Percentiles rank a stretch among this genome's conserved stretches.
These are phyloP conservation scores for Effrenium voratum DNA, from an alignment of 73 alveolate genomes.

Conservation along the genomic window DNA sequence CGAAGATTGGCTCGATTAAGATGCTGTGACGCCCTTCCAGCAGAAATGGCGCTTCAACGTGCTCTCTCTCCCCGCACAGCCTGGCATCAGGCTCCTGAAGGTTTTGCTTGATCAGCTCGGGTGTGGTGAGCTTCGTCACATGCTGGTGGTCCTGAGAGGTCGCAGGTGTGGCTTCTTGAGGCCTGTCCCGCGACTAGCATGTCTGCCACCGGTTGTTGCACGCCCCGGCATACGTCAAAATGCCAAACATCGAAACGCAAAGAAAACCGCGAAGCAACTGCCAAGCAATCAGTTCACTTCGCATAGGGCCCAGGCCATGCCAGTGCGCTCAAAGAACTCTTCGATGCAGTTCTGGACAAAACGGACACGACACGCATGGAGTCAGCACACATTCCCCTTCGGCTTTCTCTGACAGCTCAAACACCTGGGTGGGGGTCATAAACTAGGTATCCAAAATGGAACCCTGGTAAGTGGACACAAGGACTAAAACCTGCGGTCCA, in stretches of 20 bases:
- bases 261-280: not conserved
- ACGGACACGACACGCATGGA: not conserved
- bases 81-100: slow-evolving; percentile 88
- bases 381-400: not conserved
- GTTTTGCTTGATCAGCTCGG: slow-evolving; percentile 75
- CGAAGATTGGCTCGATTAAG: too few species aligned
- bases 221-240: not conserved
- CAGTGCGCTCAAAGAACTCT: slow-evolving; percentile 89
- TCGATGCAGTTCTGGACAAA: slow-evolving; percentile 39
- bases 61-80: too few species aligned
- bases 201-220: not conserved
- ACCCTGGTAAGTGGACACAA: too few species aligned
- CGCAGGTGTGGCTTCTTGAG: not conserved
- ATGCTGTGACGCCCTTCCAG: too few species aligned
- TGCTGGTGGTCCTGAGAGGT: slow-evolving; percentile 18
- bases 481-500: too few species aligned
- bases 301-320: slow-evolving; percentile 33
- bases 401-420: not conserved
- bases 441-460: too few species aligned
- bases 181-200: not conserved
- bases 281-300: not conserved
- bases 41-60: too few species aligned
- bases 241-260: not conserved
- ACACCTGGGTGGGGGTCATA: too few species aligned
- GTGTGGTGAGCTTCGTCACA: slow-evolving; percentile 13